Base-by-base conservation (phyloP, 192 early-diverging fungal species). In the Backusella psychrophila region DNA sequence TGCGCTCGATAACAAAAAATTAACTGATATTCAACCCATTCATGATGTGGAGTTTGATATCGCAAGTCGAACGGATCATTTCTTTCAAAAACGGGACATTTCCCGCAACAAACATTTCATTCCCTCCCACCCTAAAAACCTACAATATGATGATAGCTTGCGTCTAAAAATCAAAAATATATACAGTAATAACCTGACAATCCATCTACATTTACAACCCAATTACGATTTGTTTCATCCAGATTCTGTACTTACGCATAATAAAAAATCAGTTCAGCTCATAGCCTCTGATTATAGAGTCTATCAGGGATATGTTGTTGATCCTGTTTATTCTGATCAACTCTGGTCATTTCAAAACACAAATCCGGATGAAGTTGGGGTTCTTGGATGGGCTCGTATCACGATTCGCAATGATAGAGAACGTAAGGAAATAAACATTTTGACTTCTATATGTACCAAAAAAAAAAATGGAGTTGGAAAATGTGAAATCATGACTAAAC, bases 201-300 rank as follows among this genome's bases (percentile, higher is more conserved):
- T 90, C 73, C 73, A 85, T 66, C 84, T 94, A 65, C 80, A 93
- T 46, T 78, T 94, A n/a, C 89, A 89, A 73, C 92, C 90, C 17
- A 94, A 94, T 79, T 66, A 77, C n/a, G 92, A 93, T 77, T 72
- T 94, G 36, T 78, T 94, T 36, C 93, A 94, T 72, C 89, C 90
- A 2, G 81, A 91, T 11, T 89, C 91, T 2, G 85, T 77, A 26
- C 80, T 76, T 29, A 21, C 59, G 17, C 26, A 78, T 5, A 19
- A 74, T 35, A 85, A 73, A 65, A 83, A 69, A n/a, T 82, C 75
- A 26, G 76, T 69, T 31, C 26, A 26, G 1, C 34, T 79, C 7
- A 36, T 33, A 66, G 53, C 53, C n/a, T 79, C 88, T 75, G 77
- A 87, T 72, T 76, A 78, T 65, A 68, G 87, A 75, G 66, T 94